phyloP scores from a whole-genome alignment of 768 basidiomycete genomes.

The Lactarius trivialis region DNA sequence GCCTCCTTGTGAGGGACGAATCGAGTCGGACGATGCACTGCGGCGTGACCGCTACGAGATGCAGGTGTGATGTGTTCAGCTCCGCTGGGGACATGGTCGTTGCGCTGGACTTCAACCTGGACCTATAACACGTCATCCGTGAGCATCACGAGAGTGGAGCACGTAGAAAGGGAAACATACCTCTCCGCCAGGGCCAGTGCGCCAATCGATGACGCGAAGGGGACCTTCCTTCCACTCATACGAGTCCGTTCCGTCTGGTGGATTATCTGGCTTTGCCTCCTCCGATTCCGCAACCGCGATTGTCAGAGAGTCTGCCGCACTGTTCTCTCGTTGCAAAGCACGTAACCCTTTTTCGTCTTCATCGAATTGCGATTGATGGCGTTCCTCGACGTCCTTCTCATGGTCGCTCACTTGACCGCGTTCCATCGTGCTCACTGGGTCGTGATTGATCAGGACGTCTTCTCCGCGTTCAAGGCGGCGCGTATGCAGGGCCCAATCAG shows the following conservation, averaged over 20 bases:
- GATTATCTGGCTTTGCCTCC: conserved; percentile 32
- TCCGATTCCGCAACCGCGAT: conserved; percentile 20
- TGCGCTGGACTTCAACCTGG: conserved; percentile 32
- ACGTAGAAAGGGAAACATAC: conserved; percentile 34
- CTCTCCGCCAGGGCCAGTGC: conserved; percentile 54
- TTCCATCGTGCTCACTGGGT: conserved; percentile 48
- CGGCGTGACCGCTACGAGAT: conserved; percentile 25
- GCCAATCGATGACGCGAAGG: conserved; percentile 58
- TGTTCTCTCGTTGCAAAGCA: conserved; percentile 19
- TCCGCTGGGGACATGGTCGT: conserved; percentile 29
- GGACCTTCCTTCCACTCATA: conserved; percentile 69
- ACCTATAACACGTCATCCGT: conserved; percentile 25
- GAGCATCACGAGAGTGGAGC: background rate
- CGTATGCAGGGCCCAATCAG: conserved; percentile 83
- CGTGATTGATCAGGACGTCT: conserved; percentile 82
- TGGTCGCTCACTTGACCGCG: conserved; percentile 33
- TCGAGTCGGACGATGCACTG: conserved; percentile 2
- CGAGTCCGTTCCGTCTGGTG: conserved; percentile 40
- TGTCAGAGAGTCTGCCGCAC: conserved; percentile 10
- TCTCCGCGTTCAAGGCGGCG: conserved; percentile 62
- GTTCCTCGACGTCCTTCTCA: conserved; percentile 17
- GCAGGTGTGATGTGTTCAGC: conserved; percentile 21
- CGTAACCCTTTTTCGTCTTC: conserved; percentile 24
- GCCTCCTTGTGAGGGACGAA: no score
- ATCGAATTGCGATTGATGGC: conserved; percentile 21